Conservation (phyloP, 257 asterid species). For the Solanum piurae region DNA sequence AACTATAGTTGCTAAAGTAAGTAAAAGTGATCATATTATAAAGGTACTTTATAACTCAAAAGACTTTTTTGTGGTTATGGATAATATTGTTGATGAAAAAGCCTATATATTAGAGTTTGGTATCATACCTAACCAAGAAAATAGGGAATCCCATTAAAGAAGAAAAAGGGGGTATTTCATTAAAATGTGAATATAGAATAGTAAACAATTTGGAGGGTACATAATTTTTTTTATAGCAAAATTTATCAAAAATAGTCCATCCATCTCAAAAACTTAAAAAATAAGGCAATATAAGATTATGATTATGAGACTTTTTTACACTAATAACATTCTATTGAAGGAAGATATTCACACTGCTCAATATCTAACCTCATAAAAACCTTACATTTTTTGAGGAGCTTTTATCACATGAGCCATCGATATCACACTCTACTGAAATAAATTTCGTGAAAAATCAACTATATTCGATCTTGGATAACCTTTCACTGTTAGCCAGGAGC, state of each 20-base stretch:
- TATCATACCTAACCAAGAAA: not conserved
- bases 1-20: not conserved
- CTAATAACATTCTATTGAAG: too few species aligned
- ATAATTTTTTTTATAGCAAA: not conserved
- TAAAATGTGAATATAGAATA: not conserved
- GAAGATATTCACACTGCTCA: not conserved
- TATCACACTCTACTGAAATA: not conserved
- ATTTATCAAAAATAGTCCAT: too few species aligned
- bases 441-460: not conserved
- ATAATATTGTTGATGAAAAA: not conserved
- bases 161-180: not conserved
- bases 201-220: not conserved
- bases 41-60: not conserved
- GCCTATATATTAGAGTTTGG: not conserved
- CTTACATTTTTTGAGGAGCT: not conserved
- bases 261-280: not conserved
- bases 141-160: not conserved
- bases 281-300: not conserved
- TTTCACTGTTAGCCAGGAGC: not conserved
- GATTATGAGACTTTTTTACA: too few species aligned
- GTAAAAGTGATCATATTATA: not conserved
- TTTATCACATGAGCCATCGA: not conserved
- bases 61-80: not conserved
- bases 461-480: fast-evolving
- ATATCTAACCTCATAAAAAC: too few species aligned